These are phyloP conservation scores for Paraconiothyrium brasiliense DNA, from an alignment of 2,329 filamentous ascomycete genomes.

Conservation along the genomic window DNA sequence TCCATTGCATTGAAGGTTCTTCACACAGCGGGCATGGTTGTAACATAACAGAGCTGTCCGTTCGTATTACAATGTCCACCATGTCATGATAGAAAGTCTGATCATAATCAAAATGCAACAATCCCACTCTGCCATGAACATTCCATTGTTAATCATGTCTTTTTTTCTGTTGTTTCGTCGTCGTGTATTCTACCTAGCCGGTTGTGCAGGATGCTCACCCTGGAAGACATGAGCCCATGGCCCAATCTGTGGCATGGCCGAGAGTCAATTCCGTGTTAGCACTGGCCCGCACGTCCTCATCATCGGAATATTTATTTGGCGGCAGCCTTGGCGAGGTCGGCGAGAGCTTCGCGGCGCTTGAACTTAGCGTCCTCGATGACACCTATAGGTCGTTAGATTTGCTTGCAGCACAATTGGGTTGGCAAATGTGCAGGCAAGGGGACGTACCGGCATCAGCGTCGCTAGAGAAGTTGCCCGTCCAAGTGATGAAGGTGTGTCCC, in stretches of 20 bases:
- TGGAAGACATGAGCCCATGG: background rate
- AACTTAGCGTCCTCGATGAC: conserved; percentile 80
- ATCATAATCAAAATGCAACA: background rate
- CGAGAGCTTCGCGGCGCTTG: conserved; percentile 77
- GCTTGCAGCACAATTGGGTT: background rate
- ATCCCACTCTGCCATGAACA: background rate
- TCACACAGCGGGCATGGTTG: background rate
- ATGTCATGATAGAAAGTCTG: background rate
- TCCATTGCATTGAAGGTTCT: background rate
- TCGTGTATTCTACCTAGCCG: background rate
- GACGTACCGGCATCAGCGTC: conserved; percentile 73
- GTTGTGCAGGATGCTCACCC: background rate
- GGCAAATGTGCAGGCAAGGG: background rate
- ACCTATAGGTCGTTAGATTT: conserved; percentile 53
- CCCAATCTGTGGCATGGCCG: background rate
- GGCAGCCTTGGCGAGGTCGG: conserved; percentile 68
- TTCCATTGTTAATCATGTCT: background rate
- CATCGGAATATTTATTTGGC: conserved; percentile 44
- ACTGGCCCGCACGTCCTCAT: background rate
- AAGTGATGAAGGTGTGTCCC: conserved; percentile 73
- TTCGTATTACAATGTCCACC: background rate
- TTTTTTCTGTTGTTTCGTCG: background rate
- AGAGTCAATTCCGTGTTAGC: background rate
- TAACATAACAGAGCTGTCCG: background rate
- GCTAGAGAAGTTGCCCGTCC: conserved; percentile 74